Evolutionary conservation across 805 yeast genomes (phyloP), one percentile per base, ranked within the genome.

Genomic region (Cyberlindnera xylosilytica): DNA sequence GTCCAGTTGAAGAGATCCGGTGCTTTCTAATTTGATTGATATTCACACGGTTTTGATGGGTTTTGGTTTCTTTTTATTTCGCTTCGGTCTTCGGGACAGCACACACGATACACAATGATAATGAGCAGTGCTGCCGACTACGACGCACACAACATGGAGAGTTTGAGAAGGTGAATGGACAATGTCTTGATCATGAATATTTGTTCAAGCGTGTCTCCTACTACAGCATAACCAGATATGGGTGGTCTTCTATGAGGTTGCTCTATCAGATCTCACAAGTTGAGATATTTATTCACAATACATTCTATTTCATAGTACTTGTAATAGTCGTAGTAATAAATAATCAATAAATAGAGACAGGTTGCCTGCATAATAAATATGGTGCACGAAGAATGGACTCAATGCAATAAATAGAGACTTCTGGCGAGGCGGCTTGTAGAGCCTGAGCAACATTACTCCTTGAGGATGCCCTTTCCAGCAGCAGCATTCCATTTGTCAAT

Each of bases 1-100:
- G 87, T 82, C 73, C 93, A 87, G 76, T 71, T 87, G 73, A 85
- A 83, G 79, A 90, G 90, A 78, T 72, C 91, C 49, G 97, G 97
- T 63, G 63, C 71, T 46, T 54, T 68, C 46, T 71, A 65, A 38
- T 17, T 20, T 23, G 15, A n/a, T 20, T 12, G 29, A 26, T 9
- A 8, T 9, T 26, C 29, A 26, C 11, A 26, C 24, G 24, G 24
- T 22, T 22, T 22, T 22, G 24, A 22, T 10, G 24, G 24, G 7
- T 22, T 22, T 10, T 7, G 24, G 7, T 22, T 22, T 22, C 7
- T 22, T 22, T 22, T 22, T 22, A 22, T 22, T 22, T 22, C 10
- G 10, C 7, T 10, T 22, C 10, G 24, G 24, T 22, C 24, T 22
- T 22, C 7, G 10, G 24, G 24, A 22, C 24, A n/a, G n/a, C 19